A percentile compares a stretch with the other conserved stretches of the same genome.
Evolutionary conservation across 164 flowering plant species (phyloP).

Genomic region (Hamamelis virginiana): DNA sequence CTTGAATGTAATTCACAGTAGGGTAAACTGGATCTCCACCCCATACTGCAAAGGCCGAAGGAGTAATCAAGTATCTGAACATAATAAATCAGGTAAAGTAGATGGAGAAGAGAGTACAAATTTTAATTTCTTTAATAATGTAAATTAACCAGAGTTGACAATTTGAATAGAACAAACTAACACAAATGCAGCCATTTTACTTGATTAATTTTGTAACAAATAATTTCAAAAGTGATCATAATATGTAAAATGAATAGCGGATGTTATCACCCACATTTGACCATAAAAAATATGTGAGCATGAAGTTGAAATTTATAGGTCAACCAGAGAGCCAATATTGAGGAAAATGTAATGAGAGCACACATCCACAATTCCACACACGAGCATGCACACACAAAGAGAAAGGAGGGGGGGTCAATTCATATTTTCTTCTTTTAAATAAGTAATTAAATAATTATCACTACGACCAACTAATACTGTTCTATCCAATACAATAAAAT

Average conservation of each 20-base stretch:
- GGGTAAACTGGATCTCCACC: slow-evolving; percentile 99
- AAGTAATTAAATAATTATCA: no score
- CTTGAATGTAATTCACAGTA: slow-evolving; percentile 89
- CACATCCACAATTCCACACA: no score
- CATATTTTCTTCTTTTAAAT: no score
- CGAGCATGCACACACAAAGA: no score
- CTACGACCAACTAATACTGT: no score
- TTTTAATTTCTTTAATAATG: no score
- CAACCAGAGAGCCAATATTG: background rate
- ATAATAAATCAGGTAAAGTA: background rate
- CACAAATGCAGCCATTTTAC: background rate
- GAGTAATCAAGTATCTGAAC: slow-evolving; percentile 3
- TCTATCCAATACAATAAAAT: no score
- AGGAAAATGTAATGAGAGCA: no score
- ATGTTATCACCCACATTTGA: background rate
- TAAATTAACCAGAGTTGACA: no score
- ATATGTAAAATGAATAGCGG: background rate
- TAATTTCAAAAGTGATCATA: background rate
- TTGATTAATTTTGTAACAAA: background rate
- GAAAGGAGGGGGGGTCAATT: no score
- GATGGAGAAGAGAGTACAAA: no score
- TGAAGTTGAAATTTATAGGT: background rate
- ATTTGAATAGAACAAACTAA: no score
- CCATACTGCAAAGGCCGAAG: slow-evolving; percentile 67
- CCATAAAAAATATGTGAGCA: background rate